Percentiles rank a stretch among this genome's conserved stretches.
phyloP scores from a whole-genome alignment of 2,329 filamentous ascomycete species.

The Fusarium clavum region DNA sequence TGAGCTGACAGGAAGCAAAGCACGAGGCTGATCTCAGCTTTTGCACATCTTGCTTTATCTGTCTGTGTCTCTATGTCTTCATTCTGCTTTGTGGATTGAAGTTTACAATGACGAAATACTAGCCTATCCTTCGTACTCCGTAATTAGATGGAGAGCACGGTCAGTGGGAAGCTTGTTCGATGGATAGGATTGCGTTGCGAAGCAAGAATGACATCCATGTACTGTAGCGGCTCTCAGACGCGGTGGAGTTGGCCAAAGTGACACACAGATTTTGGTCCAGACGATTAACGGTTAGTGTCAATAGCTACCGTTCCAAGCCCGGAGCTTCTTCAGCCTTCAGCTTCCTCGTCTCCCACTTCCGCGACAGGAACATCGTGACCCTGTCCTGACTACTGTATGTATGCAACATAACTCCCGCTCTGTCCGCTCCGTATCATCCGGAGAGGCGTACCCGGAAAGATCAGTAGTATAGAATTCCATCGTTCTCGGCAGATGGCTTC shows the following conservation, averaged over 20 bases:
- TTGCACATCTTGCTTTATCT: neutral
- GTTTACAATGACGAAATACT: neutral
- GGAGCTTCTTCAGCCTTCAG: slow-evolving; percentile 18
- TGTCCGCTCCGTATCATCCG: slow-evolving; percentile 34
- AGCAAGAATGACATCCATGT: slow-evolving; percentile 2
- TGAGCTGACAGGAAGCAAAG: neutral
- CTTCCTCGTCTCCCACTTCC: slow-evolving; percentile 7
- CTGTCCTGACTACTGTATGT: slow-evolving; percentile 5
- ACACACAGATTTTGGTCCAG: slow-evolving; percentile 6
- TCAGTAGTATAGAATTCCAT: neutral
- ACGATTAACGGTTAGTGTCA: slow-evolving; percentile 6
- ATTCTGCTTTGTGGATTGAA: neutral
- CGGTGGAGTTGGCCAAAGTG: slow-evolving; percentile 17
- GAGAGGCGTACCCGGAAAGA: slow-evolving; percentile 2
- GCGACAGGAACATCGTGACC: slow-evolving; percentile 7
- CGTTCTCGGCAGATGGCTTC: neutral
- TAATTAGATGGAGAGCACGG: slow-evolving; percentile 15
- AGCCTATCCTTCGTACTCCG: neutral
- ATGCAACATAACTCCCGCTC: slow-evolving; percentile 9
- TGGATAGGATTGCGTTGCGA: slow-evolving; percentile 10
- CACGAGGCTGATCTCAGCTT: slow-evolving; percentile 3
- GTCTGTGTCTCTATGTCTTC: no score
- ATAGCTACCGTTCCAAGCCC: neutral
- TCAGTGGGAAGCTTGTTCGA: slow-evolving; percentile 19
- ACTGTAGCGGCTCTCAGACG: neutral